Percentiles rank a stretch among this genome's conserved stretches.
phyloP scores from a whole-genome alignment of 495 filamentous ascomycete genomes.

The Xylaria cubensis region DNA sequence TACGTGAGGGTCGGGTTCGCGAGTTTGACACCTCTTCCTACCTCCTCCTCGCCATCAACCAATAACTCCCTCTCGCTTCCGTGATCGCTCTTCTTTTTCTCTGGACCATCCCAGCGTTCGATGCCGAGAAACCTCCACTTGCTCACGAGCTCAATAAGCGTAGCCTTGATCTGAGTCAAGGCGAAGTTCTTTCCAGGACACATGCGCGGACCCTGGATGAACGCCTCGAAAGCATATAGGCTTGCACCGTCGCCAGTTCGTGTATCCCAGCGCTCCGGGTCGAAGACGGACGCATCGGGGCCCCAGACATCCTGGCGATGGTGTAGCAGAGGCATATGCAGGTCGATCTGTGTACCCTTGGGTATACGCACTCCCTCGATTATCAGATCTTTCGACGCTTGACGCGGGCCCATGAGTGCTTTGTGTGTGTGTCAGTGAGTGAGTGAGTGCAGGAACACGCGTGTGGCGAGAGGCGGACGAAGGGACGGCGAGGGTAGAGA shows the following conservation, averaged over 20 bases:
- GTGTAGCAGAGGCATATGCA: slow-evolving; percentile 37
- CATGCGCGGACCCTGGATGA: slow-evolving; percentile 41
- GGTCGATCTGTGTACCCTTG: slow-evolving; percentile 41
- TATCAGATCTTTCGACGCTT: slow-evolving; percentile 33
- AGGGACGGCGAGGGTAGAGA: background rate
- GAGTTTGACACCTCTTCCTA: slow-evolving; percentile 31
- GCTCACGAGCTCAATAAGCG: slow-evolving; percentile 37
- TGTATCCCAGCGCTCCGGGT: slow-evolving; percentile 46
- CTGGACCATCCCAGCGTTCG: slow-evolving; percentile 11
- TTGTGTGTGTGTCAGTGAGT: background rate
- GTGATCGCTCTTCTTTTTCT: background rate
- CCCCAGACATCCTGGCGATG: slow-evolving; percentile 45
- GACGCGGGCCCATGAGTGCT: slow-evolving; percentile 37
- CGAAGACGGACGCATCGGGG: slow-evolving; percentile 34
- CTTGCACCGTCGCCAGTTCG: slow-evolving; percentile 23
- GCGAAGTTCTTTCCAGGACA: slow-evolving; percentile 41
- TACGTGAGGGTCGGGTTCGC: slow-evolving; percentile 41
- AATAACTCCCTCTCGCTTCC: slow-evolving; percentile 25
- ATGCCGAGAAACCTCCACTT: slow-evolving; percentile 35
- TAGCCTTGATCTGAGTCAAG: slow-evolving; percentile 35
- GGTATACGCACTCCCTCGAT: slow-evolving; percentile 42
- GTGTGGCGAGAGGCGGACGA: background rate
- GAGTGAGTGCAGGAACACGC: background rate
- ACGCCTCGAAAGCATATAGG: slow-evolving; percentile 40
- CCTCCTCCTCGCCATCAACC: slow-evolving; percentile 26